These are phyloP conservation scores for Chrysoporthe puriensis DNA, from an alignment of 2,329 filamentous ascomycete genomes.

Conservation along the genomic window DNA sequence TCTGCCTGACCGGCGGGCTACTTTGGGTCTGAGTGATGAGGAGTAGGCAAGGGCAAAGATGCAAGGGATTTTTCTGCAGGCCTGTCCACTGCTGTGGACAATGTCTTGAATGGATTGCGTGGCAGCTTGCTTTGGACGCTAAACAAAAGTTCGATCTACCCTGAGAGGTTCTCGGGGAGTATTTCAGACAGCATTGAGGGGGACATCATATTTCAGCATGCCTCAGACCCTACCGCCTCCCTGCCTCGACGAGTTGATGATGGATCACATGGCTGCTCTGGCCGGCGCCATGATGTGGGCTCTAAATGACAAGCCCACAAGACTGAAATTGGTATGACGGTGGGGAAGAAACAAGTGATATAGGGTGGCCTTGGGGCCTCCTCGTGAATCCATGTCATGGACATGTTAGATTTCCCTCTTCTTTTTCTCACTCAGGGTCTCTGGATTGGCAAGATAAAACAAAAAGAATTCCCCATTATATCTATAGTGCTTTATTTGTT, in stretches of 20 bases:
- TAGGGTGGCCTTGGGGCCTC: not conserved
- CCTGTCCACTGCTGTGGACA: constrained; percentile 13
- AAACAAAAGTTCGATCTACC: constrained; percentile 13
- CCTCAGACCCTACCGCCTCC: not conserved
- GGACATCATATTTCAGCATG: constrained; percentile 9
- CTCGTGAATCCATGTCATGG: constrained; percentile 1
- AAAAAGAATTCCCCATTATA: constrained; percentile 15
- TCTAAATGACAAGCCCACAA: constrained; percentile 13
- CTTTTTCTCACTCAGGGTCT: constrained; percentile 15
- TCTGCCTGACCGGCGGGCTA: not conserved
- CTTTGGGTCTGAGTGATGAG: not conserved
- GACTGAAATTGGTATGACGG: not conserved
- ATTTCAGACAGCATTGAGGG: constrained; percentile 17
- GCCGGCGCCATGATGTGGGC: not conserved
- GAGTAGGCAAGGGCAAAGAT: not conserved
- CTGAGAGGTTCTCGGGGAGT: constrained; percentile 1
- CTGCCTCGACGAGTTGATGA: constrained; percentile 9
- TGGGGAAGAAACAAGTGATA: constrained; percentile 4
- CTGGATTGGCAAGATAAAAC: constrained; percentile 28
- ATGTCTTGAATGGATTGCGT: not conserved
- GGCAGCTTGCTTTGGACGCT: constrained; percentile 7
- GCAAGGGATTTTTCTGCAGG: not conserved
- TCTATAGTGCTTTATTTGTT: constrained; percentile 13
- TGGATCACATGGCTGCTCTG: constrained; percentile 1
- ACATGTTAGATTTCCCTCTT: constrained; percentile 15